Evolutionary conservation across 768 basidiomycete species (phyloP).

Genomic region (Amanita muscaria): DNA sequence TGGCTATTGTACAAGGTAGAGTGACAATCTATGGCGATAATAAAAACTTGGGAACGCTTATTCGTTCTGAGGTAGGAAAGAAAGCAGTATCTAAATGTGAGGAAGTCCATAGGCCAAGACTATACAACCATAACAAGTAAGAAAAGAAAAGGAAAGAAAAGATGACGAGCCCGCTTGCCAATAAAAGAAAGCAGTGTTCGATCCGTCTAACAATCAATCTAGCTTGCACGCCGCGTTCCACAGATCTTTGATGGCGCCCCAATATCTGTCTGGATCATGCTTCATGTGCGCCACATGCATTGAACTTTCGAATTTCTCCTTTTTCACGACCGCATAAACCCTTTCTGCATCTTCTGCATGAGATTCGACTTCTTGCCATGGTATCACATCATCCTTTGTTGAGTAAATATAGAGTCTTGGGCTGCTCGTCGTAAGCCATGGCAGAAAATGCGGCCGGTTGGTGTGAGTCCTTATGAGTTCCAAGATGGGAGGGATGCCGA

Average conservation of each 20-base stretch:
- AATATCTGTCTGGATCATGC: conserved; percentile 34
- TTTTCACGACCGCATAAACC: conserved; percentile 25
- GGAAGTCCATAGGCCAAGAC: no score
- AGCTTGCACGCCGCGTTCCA: conserved; percentile 28
- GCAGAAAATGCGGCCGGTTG: conserved; percentile 24
- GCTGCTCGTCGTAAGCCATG: conserved; percentile 30
- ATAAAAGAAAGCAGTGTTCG: no score
- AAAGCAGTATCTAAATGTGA: no score
- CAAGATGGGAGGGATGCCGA: not conserved
- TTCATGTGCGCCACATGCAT: conserved; percentile 40
- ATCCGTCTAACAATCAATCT: no score
- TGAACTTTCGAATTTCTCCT: conserved; percentile 30
- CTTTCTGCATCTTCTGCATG: conserved; percentile 25
- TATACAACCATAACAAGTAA: no score
- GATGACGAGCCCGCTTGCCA: no score
- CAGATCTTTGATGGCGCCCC: conserved; percentile 27
- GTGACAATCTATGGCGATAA: no score
- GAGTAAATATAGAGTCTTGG: conserved; percentile 41
- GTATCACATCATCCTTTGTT: conserved; percentile 31
- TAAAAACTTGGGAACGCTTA: no score
- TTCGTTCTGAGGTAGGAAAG: no score
- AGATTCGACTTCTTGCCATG: conserved; percentile 25
- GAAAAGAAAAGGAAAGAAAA: no score
- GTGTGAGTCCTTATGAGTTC: conserved; percentile 16
- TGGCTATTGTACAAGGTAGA: no score